These are phyloP conservation scores for Quercus cerris DNA, from an alignment of 306 rosid genomes.

Conservation along the genomic window DNA sequence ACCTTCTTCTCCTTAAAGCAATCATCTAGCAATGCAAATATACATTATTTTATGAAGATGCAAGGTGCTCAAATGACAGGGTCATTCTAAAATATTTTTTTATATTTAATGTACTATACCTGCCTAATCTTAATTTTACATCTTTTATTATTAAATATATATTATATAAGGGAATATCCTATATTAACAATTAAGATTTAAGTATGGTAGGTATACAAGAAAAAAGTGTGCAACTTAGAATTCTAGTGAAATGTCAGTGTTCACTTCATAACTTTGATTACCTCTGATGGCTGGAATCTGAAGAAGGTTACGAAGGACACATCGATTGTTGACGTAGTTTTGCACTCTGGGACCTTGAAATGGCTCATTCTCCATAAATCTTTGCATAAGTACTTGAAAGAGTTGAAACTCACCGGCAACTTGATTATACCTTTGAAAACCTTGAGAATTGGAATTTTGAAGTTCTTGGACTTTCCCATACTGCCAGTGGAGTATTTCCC, in stretches of 20 bases:
- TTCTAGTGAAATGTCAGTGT: too few species aligned
- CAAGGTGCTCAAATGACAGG: not conserved
- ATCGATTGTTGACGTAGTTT: slow-evolving; percentile 66
- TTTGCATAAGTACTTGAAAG: slow-evolving; percentile 69
- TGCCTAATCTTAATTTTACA: too few species aligned
- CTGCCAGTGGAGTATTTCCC: slow-evolving; percentile 95
- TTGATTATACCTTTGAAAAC: slow-evolving; percentile 39
- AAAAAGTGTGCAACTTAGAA: too few species aligned
- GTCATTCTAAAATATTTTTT: too few species aligned
- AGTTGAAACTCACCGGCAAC: slow-evolving; percentile 83
- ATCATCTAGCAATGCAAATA: slow-evolving; percentile 46
- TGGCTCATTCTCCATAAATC: slow-evolving; percentile 78
- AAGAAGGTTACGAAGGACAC: slow-evolving; percentile 59
- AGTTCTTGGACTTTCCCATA: slow-evolving; percentile 62
- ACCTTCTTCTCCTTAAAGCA: slow-evolving; percentile 37
- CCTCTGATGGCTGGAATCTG: slow-evolving; percentile 80
- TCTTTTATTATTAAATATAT: too few species aligned
- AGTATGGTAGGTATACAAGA: too few species aligned
- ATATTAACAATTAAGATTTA: too few species aligned
- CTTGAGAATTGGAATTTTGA: slow-evolving; percentile 38
- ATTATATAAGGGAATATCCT: too few species aligned
- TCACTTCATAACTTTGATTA: slow-evolving; percentile 14
- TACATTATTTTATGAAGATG: not conserved
- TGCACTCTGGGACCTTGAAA: slow-evolving; percentile 80
- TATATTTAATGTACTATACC: too few species aligned